Evolutionary conservation across 164 flowering plant genomes (phyloP), one percentile per base, ranked within the genome.

Genomic region (Nelumbo lutea): DNA sequence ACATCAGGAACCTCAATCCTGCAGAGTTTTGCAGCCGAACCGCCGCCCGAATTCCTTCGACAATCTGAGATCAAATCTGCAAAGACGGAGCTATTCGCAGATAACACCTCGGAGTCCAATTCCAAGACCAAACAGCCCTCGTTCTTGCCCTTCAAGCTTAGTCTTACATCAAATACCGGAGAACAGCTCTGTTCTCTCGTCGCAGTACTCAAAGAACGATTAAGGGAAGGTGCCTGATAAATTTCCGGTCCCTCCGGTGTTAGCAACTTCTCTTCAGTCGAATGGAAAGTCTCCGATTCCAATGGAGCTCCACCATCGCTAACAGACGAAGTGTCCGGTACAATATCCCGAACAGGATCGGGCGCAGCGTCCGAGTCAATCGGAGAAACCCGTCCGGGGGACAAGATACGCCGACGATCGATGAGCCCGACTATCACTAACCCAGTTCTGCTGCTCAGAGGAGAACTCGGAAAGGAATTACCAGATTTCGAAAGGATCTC

Each of bases 341-440:
- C 44, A 10, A 5, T 68, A 14, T 68, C 80, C 13, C 74, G 77
- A 10, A 69, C 58, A 6, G 76, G 61, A 38, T 73, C 80, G 7
- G 59, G 63, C 4, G 66, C 40, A 9, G 77, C 68, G 48, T 79
- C 84, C 1, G 87, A 75, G 42, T 90, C 93, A 63, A 93, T 89
- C 6, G 98, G 98, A 1, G 97, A 90, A 52, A 93, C 98, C 67
- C 98, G 78, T 50, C 96, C 98, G 3, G 97, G 98, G 3, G 97
- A 90, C 68, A 86, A 78, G 76, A 89, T 90, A 72, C 94, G 81
- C 3, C 92, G 85, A 10, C 87, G 85, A 69, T 84, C 89, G 27
- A 88, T 86, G 66, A 81, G 79, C 38, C 83, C 79, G 57, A 80
- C 82, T 1, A 75, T 53, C 50, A 76, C 68, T 9, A 81, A 68